These are phyloP conservation scores for Neonectria hederae DNA, from an alignment of 2,329 filamentous ascomycete species.

Conservation along the genomic window DNA sequence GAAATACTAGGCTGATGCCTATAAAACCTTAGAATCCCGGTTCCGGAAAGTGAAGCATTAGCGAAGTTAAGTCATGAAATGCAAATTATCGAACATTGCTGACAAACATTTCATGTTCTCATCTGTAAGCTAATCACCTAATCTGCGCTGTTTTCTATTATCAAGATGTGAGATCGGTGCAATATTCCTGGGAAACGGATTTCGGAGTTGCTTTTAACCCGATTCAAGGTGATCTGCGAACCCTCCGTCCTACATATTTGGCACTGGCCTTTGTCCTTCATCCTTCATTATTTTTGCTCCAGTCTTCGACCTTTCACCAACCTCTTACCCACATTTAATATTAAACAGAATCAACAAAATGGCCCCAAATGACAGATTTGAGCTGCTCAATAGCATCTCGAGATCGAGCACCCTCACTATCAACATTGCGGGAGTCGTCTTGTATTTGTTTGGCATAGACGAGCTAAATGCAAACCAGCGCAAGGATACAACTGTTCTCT, in stretches of 20 bases:
- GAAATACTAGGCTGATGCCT: no score
- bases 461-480: conserved; percentile 1
- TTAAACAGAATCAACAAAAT: not conserved
- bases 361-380: not conserved
- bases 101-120: no score
- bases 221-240: not conserved
- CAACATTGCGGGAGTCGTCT: not conserved
- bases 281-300: not conserved
- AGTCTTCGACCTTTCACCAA: not conserved
- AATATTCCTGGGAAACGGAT: no score
- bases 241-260: not conserved
- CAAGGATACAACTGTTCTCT: conserved; percentile 2
- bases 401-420: not conserved
- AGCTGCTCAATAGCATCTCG: not conserved
- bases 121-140: not conserved
- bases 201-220: not conserved
- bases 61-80: no score
- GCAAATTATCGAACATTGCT: no score
- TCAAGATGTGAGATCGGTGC: no score
- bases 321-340: not conserved
- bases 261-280: no score
- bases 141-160: no score
- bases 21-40: no score
- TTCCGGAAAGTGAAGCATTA: no score
- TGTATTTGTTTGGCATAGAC: conserved; percentile 3